Conservation (phyloP, 495 filamentous ascomycete genomes). For the Ascobolus immersus region DNA sequence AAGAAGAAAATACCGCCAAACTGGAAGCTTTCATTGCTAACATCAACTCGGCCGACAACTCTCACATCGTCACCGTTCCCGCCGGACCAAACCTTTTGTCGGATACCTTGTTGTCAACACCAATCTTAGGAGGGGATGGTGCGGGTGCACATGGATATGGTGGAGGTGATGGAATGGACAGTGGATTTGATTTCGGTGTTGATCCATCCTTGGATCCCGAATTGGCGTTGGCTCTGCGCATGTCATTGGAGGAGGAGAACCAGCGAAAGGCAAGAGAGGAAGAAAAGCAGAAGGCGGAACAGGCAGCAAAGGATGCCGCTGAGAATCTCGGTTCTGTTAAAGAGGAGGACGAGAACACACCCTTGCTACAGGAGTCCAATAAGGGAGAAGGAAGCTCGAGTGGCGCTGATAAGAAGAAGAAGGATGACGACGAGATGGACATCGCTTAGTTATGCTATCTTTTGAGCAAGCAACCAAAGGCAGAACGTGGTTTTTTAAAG, state of each 20-base stretch:
- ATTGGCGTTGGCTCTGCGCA: conserved; percentile 62
- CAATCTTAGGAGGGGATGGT: conserved; percentile 59
- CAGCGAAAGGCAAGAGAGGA: conserved; percentile 67
- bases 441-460: too few relatives aligned
- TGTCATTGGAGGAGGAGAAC: conserved; percentile 97
- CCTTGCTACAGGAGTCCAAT: conserved; percentile 37
- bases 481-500: too few relatives aligned
- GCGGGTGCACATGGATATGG: conserved; percentile 24
- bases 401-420: too few relatives aligned
- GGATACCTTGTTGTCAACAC: conserved; percentile 74
- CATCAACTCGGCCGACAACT: conserved; percentile 72
- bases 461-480: too few relatives aligned
- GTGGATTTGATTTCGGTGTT: conserved; percentile 43
- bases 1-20: conserved; percentile 76
- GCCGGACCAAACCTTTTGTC: conserved; percentile 76
- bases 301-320: conserved; percentile 26
- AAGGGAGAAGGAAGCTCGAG: conserved; percentile 30
- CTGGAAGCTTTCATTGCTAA: conserved; percentile 76
- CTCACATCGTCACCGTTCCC: conserved; percentile 68
- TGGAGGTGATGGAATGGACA: conserved; percentile 32
- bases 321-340: conserved; percentile 48
- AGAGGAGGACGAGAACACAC: conserved; percentile 48
- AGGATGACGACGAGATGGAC: conserved; percentile 74
- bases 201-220: conserved; percentile 72
- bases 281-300: conserved; percentile 35